Base-by-base conservation (phyloP, 2,329 filamentous ascomycete genomes). In the Bipolaris cookei region DNA sequence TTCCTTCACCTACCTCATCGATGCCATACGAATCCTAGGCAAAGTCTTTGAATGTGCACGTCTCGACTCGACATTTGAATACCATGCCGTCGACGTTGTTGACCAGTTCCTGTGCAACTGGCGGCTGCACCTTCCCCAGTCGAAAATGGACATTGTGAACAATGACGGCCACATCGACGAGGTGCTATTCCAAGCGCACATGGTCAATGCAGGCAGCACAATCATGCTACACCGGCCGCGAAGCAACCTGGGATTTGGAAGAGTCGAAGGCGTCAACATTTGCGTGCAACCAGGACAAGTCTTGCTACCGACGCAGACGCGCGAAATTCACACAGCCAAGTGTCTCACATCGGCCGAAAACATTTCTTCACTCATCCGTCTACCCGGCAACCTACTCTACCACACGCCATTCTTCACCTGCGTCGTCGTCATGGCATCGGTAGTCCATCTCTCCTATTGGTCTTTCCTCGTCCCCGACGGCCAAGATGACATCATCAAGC, bases 131-230 rank as follows among this genome's bases (percentile, higher is more conserved):
- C 80, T 97, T 0, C 92, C 93, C 0, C 80, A 83, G 14, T 82
- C 82, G 13, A 96, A 96, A 77, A 82, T 83, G 53, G 85, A 91
- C 59, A 80, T 96, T 51, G 84, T 86, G 57, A 84, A 85, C 60
- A 86, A 89, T 65, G 88, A 91, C 30, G 83, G 86, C 18, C 35
- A 57, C 51, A 82, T 93, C 10, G 93, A 97, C 72, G 91, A 96
- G 77, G 89, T 96, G 84, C 88, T 97, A 76, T 96, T 97, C 78
- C 91, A 96, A 74, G 92, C 91, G 0, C 89, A 91, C 61, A 94
- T 96, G 86, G 90, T 96, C 67, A 82, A 71, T 30, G 62, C 58
- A 5, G 76, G 76, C 21, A 72, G 68, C 63, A 75, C 73, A 13
- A 77, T 78, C 50, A 75, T 77, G 67, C 66, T 78, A 30, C 75